These are phyloP conservation scores for Scytalidium lignicola DNA, from an alignment of 2,329 filamentous ascomycete species.

Conservation along the genomic window DNA sequence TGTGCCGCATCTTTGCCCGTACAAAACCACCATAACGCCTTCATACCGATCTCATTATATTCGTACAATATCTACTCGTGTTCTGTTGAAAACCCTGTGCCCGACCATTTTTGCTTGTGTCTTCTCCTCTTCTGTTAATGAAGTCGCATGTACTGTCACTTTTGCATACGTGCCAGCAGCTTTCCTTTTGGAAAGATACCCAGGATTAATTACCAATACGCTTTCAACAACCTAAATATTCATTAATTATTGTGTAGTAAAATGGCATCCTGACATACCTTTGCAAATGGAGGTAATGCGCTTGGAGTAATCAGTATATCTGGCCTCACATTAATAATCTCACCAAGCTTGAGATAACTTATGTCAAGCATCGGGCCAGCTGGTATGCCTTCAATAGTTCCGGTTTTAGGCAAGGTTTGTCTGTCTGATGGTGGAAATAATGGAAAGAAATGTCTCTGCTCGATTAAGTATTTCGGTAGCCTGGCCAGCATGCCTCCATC, in stretches of 20 bases:
- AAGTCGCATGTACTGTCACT: slow-evolving; percentile 66
- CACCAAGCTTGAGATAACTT: slow-evolving; percentile 79
- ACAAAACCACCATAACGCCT: slow-evolving; percentile 1
- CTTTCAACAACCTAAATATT: slow-evolving; percentile 73
- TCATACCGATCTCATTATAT: slow-evolving; percentile 45
- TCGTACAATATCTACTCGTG: slow-evolving; percentile 79
- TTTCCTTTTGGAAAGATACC: slow-evolving; percentile 76
- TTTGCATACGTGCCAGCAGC: slow-evolving; percentile 82
- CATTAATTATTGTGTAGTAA: neutral
- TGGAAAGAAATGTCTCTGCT: slow-evolving; percentile 88
- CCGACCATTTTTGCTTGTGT: slow-evolving; percentile 53
- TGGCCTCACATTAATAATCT: slow-evolving; percentile 81
- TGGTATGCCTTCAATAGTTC: slow-evolving; percentile 52
- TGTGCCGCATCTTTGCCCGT: slow-evolving; percentile 3
- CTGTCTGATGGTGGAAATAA: slow-evolving; percentile 77
- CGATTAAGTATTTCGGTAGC: slow-evolving; percentile 72
- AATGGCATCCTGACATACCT: slow-evolving; percentile 50
- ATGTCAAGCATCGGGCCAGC: slow-evolving; percentile 78
- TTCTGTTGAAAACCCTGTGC: slow-evolving; percentile 75
- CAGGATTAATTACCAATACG: slow-evolving; percentile 86
- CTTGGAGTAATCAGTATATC: slow-evolving; percentile 84
- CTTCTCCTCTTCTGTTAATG: slow-evolving; percentile 52
- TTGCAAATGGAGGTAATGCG: slow-evolving; percentile 78
- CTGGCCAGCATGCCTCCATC: slow-evolving; percentile 47
- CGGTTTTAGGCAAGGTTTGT: slow-evolving; percentile 59